Conservation (phyloP, 106 monocot species). For the Gastrodia elata region DNA sequence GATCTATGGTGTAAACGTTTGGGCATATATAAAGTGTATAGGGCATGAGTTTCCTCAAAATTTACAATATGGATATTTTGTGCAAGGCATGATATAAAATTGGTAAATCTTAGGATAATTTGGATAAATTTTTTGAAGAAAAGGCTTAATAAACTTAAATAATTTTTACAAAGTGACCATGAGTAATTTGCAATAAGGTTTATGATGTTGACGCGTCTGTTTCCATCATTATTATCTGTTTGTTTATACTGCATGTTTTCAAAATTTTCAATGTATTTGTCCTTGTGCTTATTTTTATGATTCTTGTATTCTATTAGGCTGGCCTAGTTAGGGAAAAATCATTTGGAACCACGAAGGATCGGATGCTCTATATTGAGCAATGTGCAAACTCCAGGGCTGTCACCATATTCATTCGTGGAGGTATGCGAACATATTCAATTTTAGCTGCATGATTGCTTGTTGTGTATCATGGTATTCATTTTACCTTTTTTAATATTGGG, state of each 20-base stretch:
- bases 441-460: neutral
- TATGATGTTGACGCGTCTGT: neutral
- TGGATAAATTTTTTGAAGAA: neutral
- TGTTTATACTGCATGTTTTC: neutral
- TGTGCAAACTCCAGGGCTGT: constrained; percentile 98
- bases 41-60: too few relatives aligned
- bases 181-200: neutral
- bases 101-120: neutral
- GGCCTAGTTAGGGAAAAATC: constrained; percentile 96
- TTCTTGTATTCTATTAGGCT: constrained; percentile 43
- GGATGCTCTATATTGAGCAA: constrained; percentile 92
- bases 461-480: neutral
- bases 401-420: constrained; percentile 95
- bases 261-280: neutral
- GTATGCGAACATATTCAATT: constrained; percentile 29
- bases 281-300: neutral
- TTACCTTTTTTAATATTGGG: neutral
- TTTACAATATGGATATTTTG: too few relatives aligned
- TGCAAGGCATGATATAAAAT: too few relatives aligned
- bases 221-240: neutral
- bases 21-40: too few relatives aligned
- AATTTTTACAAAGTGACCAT: neutral
- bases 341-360: constrained; percentile 95
- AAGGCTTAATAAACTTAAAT: neutral
- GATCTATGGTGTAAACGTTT: too few relatives aligned